A percentile compares a stretch with the other conserved stretches of the same genome.
Evolutionary conservation across 2,329 filamentous ascomycete genomes (phyloP).

Genomic region (Exophiala mesophila): DNA sequence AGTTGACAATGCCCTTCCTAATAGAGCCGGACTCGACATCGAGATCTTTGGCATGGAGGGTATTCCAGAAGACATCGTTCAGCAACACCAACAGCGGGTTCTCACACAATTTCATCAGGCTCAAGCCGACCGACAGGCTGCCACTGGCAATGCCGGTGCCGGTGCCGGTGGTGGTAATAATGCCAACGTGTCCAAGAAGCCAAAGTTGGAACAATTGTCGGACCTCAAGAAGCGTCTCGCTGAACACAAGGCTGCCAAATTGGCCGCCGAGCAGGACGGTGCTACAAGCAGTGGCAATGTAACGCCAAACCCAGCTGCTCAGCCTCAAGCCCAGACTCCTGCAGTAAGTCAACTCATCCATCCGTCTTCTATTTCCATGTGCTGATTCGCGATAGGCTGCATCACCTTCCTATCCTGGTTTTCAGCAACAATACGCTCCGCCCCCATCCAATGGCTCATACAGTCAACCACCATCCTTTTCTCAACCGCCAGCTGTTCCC

Average conservation of each 20-base stretch:
- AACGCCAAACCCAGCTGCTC: constrained; percentile 48
- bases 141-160: constrained; percentile 77
- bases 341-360: constrained; percentile 43
- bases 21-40: constrained; percentile 77
- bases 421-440: constrained; percentile 23
- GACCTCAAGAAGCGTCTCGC: constrained; percentile 77
- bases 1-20: constrained; percentile 88
- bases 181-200: constrained; percentile 48
- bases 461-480: constrained; percentile 21
- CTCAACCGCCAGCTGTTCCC: constrained; percentile 16
- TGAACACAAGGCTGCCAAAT: constrained; percentile 64
- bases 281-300: constrained; percentile 54
- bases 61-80: constrained; percentile 77
- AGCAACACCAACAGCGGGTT: constrained; percentile 81
- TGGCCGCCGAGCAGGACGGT: constrained; percentile 54
- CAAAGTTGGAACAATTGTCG: constrained; percentile 67
- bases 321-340: constrained; percentile 29
- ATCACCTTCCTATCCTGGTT: constrained; percentile 19
- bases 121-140: constrained; percentile 73
- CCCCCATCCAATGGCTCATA: constrained; percentile 24
- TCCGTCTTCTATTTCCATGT: too few relatives aligned
- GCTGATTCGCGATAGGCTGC: constrained; percentile 17
- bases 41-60: constrained; percentile 99
- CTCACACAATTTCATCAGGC: constrained; percentile 79
- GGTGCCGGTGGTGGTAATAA: constrained; percentile 48